A percentile compares a stretch with the other conserved stretches of the same genome.
phyloP scores from a whole-genome alignment of 1,284 basidiomycete genomes.

The Tausonia pullulans region DNA sequence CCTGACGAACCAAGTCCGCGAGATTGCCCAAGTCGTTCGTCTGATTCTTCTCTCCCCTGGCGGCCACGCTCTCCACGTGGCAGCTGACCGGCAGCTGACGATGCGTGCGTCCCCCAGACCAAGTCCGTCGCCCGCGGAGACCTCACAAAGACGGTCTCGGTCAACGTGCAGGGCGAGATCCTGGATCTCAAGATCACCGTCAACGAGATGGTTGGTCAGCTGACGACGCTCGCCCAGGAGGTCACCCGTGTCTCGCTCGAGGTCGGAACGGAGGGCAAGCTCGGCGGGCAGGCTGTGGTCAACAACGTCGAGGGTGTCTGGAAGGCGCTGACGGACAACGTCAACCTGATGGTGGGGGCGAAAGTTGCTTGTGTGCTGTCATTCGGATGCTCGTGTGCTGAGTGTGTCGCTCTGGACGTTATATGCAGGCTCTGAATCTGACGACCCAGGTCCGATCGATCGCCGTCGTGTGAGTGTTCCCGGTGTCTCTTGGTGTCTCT shows the following conservation, averaged over 20 bases:
- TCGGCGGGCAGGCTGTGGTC: conserved; percentile 74
- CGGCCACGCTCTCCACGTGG: background rate
- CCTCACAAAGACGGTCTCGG: conserved; percentile 75
- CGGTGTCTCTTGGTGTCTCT: background rate
- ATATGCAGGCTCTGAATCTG: conserved; percentile 35
- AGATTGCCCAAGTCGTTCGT: conserved; percentile 76
- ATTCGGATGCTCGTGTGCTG: background rate
- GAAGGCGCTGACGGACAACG: conserved; percentile 87
- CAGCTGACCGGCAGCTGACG: background rate
- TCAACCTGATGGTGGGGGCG: conserved; percentile 48
- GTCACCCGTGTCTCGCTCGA: conserved; percentile 78
- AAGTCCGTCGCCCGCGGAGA: conserved; percentile 93
- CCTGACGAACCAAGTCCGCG: conserved; percentile 91
- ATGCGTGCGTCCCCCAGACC: conserved; percentile 42
- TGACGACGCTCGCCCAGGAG: conserved; percentile 44
- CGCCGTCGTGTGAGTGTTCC: conserved; percentile 50
- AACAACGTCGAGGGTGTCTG: conserved; percentile 82
- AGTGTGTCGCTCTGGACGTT: too few relatives aligned
- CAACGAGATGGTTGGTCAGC: conserved; percentile 13
- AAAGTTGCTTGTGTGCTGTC: background rate
- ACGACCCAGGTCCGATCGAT: conserved; percentile 86
- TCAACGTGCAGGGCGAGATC: conserved; percentile 96
- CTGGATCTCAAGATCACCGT: conserved; percentile 62
- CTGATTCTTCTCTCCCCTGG: background rate
- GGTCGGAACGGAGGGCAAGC: conserved; percentile 88